Evolutionary conservation across 768 basidiomycete species (phyloP), one percentile per base, ranked within the genome.

Genomic region (Saitozyma podzolica): DNA sequence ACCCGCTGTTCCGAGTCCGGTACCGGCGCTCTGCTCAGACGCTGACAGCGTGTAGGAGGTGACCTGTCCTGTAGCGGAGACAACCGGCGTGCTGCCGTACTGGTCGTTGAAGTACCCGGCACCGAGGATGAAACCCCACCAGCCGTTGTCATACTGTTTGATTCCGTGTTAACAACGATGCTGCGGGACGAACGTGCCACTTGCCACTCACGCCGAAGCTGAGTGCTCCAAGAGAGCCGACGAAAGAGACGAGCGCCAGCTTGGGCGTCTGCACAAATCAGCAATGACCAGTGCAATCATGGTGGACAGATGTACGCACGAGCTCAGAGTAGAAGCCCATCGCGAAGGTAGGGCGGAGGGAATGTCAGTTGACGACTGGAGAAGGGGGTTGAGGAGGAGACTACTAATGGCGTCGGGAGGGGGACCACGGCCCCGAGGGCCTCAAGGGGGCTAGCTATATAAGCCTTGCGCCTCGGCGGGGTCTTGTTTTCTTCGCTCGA

Each of bases 21-120:
- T 57, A 29, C 29, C 29, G 29, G 29, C 29, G 29, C 29, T 29
- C 29, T 29, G 29, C 29, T 29, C 29, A 29, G 29, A 29, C 29
- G 29, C 29, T 29, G 29, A 29, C 29, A 29, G 29, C 29, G 29
- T 29, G 29, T 29, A 29, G 5, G 29, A 29, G 29, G 29, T 29
- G 29, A 29, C 29, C 29, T 29, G 29, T 29, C 29, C 29, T 5
- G 29, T 29, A 29, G 29, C 29, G 29, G 29, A 29, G 29, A 29
- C 2, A 2, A 29, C 29, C 2, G 17, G 9, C 1, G 42, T 57
- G 9, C 39, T 19, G 40, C 56, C 56, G 37, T 41, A 57, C 37
- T 57, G 56, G 43, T 57, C 56, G 43, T 57, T 57, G 43, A 57
- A 57, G 42, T 57, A 57, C 13, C 41, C n/a, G 9, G 56, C 56